phyloP scores from a whole-genome alignment of 345 rosid genomes.

The Xanthoceras sorbifolium region DNA sequence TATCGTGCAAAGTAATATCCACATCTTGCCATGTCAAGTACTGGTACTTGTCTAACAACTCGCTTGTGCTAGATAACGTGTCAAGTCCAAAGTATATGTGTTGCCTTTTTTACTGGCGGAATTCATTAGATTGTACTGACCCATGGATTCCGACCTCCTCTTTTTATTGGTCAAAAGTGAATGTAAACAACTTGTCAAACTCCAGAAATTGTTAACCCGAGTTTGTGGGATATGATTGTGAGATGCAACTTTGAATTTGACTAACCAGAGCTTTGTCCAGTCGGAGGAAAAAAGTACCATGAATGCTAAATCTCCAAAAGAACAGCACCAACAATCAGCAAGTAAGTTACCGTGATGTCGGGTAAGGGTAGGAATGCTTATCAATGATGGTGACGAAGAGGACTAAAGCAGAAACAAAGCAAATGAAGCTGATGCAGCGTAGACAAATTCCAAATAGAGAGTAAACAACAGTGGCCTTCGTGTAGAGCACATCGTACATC shows the following conservation, averaged over 20 bases:
- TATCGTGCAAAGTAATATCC: background rate
- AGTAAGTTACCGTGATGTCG: background rate
- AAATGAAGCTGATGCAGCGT: background rate
- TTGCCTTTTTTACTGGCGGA: background rate
- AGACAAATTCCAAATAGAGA: conserved; percentile 8
- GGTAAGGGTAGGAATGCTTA: background rate
- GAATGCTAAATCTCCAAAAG: too few relatives aligned
- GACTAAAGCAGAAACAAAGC: background rate
- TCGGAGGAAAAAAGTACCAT: background rate
- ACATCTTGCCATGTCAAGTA: background rate
- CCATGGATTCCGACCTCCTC: background rate
- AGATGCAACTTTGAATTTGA: too few relatives aligned
- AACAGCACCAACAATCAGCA: background rate
- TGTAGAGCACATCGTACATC: background rate
- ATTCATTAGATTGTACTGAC: background rate
- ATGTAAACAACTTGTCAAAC: background rate
- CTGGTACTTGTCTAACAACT: background rate
- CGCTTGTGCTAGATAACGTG: background rate
- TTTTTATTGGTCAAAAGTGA: background rate
- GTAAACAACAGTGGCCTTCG: conserved; percentile 20
- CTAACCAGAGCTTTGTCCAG: too few relatives aligned
- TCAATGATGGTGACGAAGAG: background rate
- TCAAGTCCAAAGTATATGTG: background rate
- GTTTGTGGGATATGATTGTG: too few relatives aligned
- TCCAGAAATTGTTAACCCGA: background rate